These are phyloP conservation scores for Crithidia brevicula DNA, from an alignment of 208 protist species.

Conservation along the genomic window DNA sequence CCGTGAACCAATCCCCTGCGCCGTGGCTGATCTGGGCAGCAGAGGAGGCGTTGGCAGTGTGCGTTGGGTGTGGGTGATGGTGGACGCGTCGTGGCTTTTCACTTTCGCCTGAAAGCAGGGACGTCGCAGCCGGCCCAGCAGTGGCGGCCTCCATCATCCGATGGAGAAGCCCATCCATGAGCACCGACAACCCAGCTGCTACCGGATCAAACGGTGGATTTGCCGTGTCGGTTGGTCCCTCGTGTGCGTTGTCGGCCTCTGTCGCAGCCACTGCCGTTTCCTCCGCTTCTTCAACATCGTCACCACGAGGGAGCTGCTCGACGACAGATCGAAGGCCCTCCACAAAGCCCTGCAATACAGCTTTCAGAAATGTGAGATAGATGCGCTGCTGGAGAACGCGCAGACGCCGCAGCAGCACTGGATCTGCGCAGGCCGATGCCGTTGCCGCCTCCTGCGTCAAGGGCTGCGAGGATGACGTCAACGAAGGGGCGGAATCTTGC, in stretches of 20 bases:
- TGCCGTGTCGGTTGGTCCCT: too few relatives aligned
- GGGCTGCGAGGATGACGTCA: not conserved
- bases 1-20: slow-evolving; percentile 21
- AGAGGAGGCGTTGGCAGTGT: not conserved
- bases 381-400: slow-evolving; percentile 38
- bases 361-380: slow-evolving; percentile 31
- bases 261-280: not conserved
- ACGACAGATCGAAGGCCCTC: slow-evolving; percentile 5
- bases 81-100: slow-evolving; percentile 12
- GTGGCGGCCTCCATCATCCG: not conserved
- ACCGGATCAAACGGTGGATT: not conserved
- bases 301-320: not conserved
- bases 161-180: slow-evolving; percentile 20
- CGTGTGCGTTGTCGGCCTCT: too few relatives aligned
- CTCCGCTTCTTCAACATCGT: not conserved
- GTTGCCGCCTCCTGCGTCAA: slow-evolving; percentile 3
- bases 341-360: slow-evolving; percentile 26
- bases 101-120: not conserved
- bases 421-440: slow-evolving; percentile 7
- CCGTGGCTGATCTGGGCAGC: not conserved
- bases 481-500: too few relatives aligned
- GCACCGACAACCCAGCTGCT: slow-evolving; percentile 1
- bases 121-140: not conserved
- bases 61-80: not conserved
- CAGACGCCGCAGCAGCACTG: slow-evolving; percentile 25